These are phyloP conservation scores for Bisporella sp. DNA, from an alignment of 2,329 filamentous ascomycete genomes.

Conservation along the genomic window DNA sequence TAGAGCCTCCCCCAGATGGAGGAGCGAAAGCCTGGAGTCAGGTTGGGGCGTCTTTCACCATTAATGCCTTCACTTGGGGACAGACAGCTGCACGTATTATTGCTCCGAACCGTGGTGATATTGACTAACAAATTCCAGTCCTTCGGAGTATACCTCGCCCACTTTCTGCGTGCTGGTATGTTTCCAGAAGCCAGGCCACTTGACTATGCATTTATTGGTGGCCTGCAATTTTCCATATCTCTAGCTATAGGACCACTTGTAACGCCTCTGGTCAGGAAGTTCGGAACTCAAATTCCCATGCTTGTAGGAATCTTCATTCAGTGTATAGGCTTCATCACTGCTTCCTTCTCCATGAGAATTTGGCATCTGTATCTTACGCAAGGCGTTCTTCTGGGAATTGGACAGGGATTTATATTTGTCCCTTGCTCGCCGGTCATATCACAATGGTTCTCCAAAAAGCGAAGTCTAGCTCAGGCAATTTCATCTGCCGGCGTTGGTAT, in stretches of 20 bases:
- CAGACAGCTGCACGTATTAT: too few relatives aligned
- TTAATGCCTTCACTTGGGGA: too few relatives aligned
- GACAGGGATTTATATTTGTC: conserved; percentile 54
- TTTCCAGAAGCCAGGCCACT: conserved; percentile 45
- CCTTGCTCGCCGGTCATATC: conserved; percentile 45
- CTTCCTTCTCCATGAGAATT: conserved; percentile 43
- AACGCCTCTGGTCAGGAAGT: conserved; percentile 39
- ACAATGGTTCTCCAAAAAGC: conserved; percentile 50
- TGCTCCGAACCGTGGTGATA: too few relatives aligned
- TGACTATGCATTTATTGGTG: conserved; percentile 53
- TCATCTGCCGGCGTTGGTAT: conserved; percentile 46
- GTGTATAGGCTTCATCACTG: conserved; percentile 41
- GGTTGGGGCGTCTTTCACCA: too few relatives aligned
- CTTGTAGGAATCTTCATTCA: conserved; percentile 43
- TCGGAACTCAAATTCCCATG: conserved; percentile 41
- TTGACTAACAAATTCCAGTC: conserved; percentile 20
- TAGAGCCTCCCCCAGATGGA: too few relatives aligned
- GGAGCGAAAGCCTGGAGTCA: too few relatives aligned
- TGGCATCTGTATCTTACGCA: conserved; percentile 57
- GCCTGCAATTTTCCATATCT: conserved; percentile 39
- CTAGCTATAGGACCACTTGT: conserved; percentile 47
- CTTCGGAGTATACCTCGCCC: conserved; percentile 49
- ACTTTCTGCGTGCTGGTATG: conserved; percentile 44
- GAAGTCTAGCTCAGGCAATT: conserved; percentile 49
- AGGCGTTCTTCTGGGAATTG: conserved; percentile 52